Conservation (phyloP, 495 filamentous ascomycete species). For the Talaromyces wortmannii region DNA sequence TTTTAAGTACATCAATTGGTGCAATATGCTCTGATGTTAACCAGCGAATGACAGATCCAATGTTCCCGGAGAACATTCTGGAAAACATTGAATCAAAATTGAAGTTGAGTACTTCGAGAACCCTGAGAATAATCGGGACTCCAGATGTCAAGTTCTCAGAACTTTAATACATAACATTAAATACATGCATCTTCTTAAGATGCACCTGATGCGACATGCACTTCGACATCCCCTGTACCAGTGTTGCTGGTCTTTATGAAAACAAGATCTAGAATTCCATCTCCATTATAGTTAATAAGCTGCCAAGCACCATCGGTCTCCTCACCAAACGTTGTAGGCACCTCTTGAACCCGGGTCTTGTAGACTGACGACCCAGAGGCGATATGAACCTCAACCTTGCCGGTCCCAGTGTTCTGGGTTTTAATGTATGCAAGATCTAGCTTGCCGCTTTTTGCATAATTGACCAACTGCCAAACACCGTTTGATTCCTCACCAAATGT, state of each 20-base stretch:
- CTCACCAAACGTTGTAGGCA: slow-evolving; percentile 1
- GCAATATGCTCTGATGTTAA: too few relatives aligned
- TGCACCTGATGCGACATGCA: not conserved
- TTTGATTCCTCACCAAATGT: slow-evolving; percentile 2
- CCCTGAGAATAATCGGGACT: too few relatives aligned
- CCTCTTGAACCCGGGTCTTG: not conserved
- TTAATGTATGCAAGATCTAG: slow-evolving; percentile 4
- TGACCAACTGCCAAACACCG: slow-evolving; percentile 3
- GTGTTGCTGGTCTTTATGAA: slow-evolving; percentile 5
- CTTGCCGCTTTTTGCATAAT: slow-evolving; percentile 1
- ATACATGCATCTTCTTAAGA: not conserved
- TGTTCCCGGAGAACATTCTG: too few relatives aligned
- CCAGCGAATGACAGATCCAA: too few relatives aligned
- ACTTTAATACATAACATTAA: too few relatives aligned
- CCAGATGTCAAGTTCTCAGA: too few relatives aligned
- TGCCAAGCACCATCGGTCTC: slow-evolving; percentile 2
- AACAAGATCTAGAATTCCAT: slow-evolving; percentile 4
- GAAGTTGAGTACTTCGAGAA: too few relatives aligned
- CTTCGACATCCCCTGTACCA: not conserved
- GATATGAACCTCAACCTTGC: slow-evolving; percentile 4
- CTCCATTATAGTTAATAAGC: slow-evolving; percentile 2
- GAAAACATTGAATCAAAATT: too few relatives aligned
- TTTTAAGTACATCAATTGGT: too few relatives aligned
- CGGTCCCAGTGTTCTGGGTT: not conserved
- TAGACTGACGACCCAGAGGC: not conserved